phyloP scores from a whole-genome alignment of 1,139 yeast species.

The Suhomyces ambrosiae region DNA sequence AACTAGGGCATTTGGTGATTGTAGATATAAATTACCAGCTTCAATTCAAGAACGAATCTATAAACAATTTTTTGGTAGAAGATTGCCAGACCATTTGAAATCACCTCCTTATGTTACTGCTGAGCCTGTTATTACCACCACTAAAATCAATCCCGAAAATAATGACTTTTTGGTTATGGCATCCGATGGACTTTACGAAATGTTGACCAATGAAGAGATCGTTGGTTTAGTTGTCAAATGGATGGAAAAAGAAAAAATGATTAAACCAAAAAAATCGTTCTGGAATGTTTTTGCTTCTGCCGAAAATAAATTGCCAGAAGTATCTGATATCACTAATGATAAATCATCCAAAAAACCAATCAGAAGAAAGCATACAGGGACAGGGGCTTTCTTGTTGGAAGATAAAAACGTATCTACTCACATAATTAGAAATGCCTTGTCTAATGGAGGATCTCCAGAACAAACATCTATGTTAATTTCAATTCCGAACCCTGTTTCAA shows the following conservation, averaged over 20 bases:
- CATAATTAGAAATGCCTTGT: constrained; percentile 87
- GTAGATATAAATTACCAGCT: constrained; percentile 79
- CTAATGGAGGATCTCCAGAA: constrained; percentile 83
- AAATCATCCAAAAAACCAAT: constrained; percentile 50
- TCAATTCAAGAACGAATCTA: constrained; percentile 75
- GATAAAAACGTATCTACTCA: constrained; percentile 93
- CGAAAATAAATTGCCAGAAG: constrained; percentile 62
- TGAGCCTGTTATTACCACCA: constrained; percentile 87
- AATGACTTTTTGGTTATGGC: constrained; percentile 91
- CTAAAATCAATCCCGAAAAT: constrained; percentile 67
- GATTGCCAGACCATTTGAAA: constrained; percentile 73
- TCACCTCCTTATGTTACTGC: constrained; percentile 99
- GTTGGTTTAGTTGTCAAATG: constrained; percentile 91
- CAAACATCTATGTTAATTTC: constrained; percentile 86
- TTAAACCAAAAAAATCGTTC: constrained; percentile 53
- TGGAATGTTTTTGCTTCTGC: constrained; percentile 50
- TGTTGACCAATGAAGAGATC: constrained; percentile 89
- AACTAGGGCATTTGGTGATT: constrained; percentile 96
- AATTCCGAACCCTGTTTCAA: constrained; percentile 90
- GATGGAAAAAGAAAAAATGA: constrained; percentile 78
- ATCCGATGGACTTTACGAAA: constrained; percentile 91
- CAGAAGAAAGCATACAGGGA: constrained; percentile 36
- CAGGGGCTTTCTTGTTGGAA: constrained; percentile 53
- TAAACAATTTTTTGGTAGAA: constrained; percentile 79
- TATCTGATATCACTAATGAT: constrained; percentile 60